These are phyloP conservation scores for Massariosphaeria phaeospora DNA, from an alignment of 495 filamentous ascomycete genomes.

Conservation along the genomic window DNA sequence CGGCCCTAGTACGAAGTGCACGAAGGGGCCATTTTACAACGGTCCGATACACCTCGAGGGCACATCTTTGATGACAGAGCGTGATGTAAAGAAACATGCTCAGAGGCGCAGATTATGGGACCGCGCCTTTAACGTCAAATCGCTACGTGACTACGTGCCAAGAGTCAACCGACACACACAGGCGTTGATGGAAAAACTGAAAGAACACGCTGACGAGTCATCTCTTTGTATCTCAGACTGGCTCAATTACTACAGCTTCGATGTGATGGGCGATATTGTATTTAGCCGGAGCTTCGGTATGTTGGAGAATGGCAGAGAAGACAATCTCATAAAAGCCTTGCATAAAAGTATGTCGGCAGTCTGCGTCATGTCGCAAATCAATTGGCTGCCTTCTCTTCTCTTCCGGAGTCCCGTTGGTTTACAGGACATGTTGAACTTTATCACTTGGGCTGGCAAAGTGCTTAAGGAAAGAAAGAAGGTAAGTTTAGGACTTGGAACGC, in stretches of 20 bases:
- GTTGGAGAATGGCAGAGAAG: slow-evolving; percentile 27
- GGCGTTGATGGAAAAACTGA: slow-evolving; percentile 6
- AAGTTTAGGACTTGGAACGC: background rate
- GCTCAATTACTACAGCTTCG: slow-evolving; percentile 49
- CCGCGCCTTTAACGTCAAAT: slow-evolving; percentile 22
- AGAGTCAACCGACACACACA: slow-evolving; percentile 18
- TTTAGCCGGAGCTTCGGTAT: slow-evolving; percentile 46
- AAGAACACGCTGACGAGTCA: slow-evolving; percentile 16
- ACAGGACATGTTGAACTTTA: slow-evolving; percentile 17
- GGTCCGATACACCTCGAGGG: background rate
- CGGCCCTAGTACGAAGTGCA: slow-evolving; percentile 9
- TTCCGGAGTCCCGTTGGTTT: background rate
- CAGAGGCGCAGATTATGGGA: slow-evolving; percentile 21
- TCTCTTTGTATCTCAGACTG: slow-evolving; percentile 43
- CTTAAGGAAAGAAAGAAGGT: slow-evolving; percentile 26
- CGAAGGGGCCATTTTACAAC: slow-evolving; percentile 16
- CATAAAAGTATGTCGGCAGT: slow-evolving; percentile 16
- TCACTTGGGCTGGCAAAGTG: slow-evolving; percentile 13
- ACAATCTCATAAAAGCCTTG: slow-evolving; percentile 19
- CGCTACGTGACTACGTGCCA: slow-evolving; percentile 30
- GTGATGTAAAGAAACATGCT: slow-evolving; percentile 11
- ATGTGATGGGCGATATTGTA: slow-evolving; percentile 51
- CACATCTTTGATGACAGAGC: slow-evolving; percentile 9
- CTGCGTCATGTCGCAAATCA: slow-evolving; percentile 1
- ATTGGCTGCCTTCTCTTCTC: slow-evolving; percentile 11